Percentiles rank a stretch among this genome's conserved stretches.
Conservation (phyloP, 176 grass and related monocot species). For the Carex parvula region DNA sequence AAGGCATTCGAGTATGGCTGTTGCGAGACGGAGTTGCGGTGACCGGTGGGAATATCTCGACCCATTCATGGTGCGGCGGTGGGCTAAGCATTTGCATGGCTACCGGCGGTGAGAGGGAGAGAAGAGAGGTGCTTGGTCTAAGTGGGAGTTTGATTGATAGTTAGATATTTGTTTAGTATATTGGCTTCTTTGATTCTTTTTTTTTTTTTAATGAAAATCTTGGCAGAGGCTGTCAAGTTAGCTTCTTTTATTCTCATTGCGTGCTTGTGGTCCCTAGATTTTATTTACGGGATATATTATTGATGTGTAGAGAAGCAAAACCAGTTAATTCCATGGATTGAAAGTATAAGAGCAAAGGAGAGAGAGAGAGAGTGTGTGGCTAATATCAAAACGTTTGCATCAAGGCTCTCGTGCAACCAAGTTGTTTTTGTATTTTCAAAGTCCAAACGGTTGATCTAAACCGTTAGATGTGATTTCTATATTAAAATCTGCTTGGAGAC, state of each 20-base stretch:
- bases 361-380: too few relatives aligned
- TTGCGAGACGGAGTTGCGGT: conserved; percentile 50
- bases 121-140: conserved; percentile 30
- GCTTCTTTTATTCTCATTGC: not conserved
- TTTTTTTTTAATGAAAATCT: too few relatives aligned
- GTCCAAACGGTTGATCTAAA: too few relatives aligned
- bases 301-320: not conserved
- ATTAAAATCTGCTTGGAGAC: too few relatives aligned
- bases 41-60: conserved; percentile 75
- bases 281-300: not conserved
- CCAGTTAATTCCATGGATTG: not conserved
- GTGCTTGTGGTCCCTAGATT: not conserved
- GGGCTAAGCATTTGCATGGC: conserved; percentile 88
- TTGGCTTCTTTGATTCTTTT: not conserved
- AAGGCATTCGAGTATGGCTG: conserved; percentile 27
- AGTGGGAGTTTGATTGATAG: conserved; percentile 23
- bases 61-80: conserved; percentile 75
- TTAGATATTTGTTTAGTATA: conserved; percentile 5
- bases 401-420: too few relatives aligned
- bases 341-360: conserved; percentile 4
- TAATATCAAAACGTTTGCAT: too few relatives aligned
- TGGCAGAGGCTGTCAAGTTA: too few relatives aligned
- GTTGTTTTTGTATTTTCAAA: too few relatives aligned
- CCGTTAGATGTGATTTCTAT: too few relatives aligned
- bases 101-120: conserved; percentile 40